Evolutionary conservation across 2,329 filamentous ascomycete species (phyloP).

Genomic region (Beauveria australis): DNA sequence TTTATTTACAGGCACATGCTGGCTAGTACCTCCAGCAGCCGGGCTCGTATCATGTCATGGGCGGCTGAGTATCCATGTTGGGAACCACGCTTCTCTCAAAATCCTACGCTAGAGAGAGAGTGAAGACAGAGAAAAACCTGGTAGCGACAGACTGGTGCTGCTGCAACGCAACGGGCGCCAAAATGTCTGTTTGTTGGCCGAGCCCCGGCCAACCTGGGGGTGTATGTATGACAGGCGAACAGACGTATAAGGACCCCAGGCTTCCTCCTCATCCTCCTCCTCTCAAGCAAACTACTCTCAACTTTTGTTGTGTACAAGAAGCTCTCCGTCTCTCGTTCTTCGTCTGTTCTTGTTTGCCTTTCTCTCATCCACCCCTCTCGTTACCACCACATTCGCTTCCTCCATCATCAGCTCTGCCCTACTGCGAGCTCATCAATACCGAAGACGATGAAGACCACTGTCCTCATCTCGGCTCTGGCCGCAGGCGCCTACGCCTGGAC

Average conservation of each 20-base stretch:
- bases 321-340: neutral
- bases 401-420: no score
- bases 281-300: neutral
- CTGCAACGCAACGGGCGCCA: slow-evolving; percentile 2
- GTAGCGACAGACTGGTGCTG: neutral
- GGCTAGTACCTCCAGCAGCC: neutral
- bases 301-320: neutral
- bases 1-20: slow-evolving; percentile 1
- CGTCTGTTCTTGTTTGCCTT: neutral
- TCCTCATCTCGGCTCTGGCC: slow-evolving; percentile 25
- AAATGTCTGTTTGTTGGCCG: neutral
- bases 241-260: slow-evolving; percentile 7
- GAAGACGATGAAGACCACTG: slow-evolving; percentile 25
- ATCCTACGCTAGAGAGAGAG: neutral
- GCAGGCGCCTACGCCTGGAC: slow-evolving; percentile 19
- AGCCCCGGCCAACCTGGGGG: neutral
- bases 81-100: neutral
- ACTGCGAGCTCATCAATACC: no score
- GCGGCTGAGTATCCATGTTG: slow-evolving; percentile 7
- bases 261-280: neutral
- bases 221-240: neutral
- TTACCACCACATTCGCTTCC: neutral
- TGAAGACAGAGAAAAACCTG: neutral
- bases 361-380: neutral
- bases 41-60: slow-evolving; percentile 8